Percentiles rank a stretch among this genome's conserved stretches.
phyloP scores from a whole-genome alignment of 1,284 basidiomycete species.

The Sporisorium iseilematis-ciliati region DNA sequence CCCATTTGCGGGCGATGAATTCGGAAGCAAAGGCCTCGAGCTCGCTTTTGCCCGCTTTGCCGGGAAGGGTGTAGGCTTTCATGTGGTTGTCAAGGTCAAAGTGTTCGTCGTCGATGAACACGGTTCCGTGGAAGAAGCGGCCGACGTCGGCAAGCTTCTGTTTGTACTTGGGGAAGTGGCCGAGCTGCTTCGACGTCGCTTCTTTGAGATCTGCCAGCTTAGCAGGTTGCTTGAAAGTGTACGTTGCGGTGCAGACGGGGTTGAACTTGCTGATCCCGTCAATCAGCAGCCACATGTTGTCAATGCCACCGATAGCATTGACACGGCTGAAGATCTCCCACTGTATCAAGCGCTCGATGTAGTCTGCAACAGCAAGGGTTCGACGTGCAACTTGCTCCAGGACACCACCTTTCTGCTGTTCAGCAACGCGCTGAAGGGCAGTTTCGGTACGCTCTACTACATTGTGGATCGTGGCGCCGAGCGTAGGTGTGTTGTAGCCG shows the following conservation, averaged over 20 bases:
- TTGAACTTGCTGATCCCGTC: constrained; percentile 56
- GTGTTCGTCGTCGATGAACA: constrained; percentile 54
- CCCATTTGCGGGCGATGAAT: constrained; percentile 63
- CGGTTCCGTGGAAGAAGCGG: constrained; percentile 56
- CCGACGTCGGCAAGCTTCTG: constrained; percentile 54
- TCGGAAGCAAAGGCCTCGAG: constrained; percentile 56
- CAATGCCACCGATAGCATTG: constrained; percentile 53
- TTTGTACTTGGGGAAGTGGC: constrained; percentile 62
- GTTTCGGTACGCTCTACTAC: constrained; percentile 40
- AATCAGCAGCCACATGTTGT: constrained; percentile 62
- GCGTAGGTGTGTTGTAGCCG: constrained; percentile 43
- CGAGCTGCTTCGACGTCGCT: constrained; percentile 42
- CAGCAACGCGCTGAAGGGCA: constrained; percentile 28
- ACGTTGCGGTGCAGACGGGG: constrained; percentile 63
- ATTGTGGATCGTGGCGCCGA: constrained; percentile 35
- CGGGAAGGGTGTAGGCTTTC: constrained; percentile 36
- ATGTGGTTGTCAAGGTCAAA: constrained; percentile 53
- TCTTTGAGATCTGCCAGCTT: constrained; percentile 37
- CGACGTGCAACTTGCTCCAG: constrained; percentile 9
- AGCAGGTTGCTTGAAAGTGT: constrained; percentile 51
- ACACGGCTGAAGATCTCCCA: constrained; percentile 44
- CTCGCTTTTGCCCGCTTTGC: constrained; percentile 55
- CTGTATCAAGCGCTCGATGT: constrained; percentile 37
- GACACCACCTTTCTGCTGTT: constrained; percentile 22
- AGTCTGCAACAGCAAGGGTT: constrained; percentile 18